phyloP scores from a whole-genome alignment of 1,139 yeast species.

The Lodderomyces pseudojiufengensis region DNA sequence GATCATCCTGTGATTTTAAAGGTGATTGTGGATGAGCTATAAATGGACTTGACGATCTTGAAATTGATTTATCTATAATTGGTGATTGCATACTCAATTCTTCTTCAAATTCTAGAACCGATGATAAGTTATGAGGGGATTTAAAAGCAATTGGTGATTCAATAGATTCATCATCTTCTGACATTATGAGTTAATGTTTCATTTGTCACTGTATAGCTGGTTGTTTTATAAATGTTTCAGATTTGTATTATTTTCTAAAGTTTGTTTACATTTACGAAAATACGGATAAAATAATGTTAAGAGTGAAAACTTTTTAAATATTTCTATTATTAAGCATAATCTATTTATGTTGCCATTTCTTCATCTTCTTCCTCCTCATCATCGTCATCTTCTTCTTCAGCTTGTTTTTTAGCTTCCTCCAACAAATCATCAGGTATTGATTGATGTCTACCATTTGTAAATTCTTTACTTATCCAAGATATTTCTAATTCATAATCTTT shows the following conservation, averaged over 20 bases:
- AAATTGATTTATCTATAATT: not conserved
- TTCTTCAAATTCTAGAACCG: not conserved
- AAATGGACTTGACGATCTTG: conserved; percentile 27
- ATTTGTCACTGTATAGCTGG: not conserved
- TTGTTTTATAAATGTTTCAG: conserved; percentile 1
- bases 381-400: conserved; percentile 78
- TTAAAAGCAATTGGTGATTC: conserved; percentile 4
- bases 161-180: conserved; percentile 6
- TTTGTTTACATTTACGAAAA: not conserved
- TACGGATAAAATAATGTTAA: not conserved
- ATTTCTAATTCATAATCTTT: conserved; percentile 95
- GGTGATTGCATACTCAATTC: not conserved
- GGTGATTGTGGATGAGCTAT: conserved; percentile 22
- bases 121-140: conserved; percentile 4
- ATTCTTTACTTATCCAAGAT: conserved; percentile 73
- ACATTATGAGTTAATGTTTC: not conserved
- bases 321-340: not conserved
- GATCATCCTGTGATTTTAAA: not conserved
- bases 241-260: not conserved
- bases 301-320: not conserved
- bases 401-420: conserved; percentile 77
- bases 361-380: conserved; percentile 55
- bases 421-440: conserved; percentile 74
- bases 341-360: not conserved
- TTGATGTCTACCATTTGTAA: conserved; percentile 79